phyloP scores from a whole-genome alignment of 176 grass and related monocot species.

The Saccharum spontaneum region DNA sequence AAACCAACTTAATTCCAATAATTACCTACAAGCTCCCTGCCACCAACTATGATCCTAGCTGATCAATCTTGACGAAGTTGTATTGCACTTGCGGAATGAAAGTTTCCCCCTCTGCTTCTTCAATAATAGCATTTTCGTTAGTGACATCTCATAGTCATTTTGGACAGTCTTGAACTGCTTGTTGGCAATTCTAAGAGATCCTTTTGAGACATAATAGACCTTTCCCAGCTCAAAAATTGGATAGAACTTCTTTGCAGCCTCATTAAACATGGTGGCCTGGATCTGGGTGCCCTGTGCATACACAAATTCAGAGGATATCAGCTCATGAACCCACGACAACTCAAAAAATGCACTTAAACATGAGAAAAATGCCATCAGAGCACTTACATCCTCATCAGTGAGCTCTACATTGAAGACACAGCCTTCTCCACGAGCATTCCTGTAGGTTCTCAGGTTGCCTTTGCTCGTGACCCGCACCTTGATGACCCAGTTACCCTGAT shows the following conservation, averaged over 20 bases:
- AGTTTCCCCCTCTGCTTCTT: conserved; percentile 80
- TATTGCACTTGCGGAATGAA: conserved; percentile 83
- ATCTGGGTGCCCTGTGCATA: conserved; percentile 90
- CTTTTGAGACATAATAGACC: conserved; percentile 95
- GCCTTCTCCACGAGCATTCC: conserved; percentile 88
- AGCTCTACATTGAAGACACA: conserved; percentile 94
- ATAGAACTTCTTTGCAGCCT: conserved; percentile 83
- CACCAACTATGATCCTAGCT: conserved; percentile 77
- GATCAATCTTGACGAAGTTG: conserved; percentile 86
- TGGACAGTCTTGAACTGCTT: conserved; percentile 93
- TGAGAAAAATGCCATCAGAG: background rate
- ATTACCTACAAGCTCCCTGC: conserved; percentile 86
- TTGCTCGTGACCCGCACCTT: conserved; percentile 96
- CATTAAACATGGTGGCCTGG: conserved; percentile 98
- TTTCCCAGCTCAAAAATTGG: conserved; percentile 84
- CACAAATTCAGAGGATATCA: background rate
- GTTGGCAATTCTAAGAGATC: conserved; percentile 83
- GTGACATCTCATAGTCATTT: conserved; percentile 96
- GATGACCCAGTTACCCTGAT: conserved; percentile 97
- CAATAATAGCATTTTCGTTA: conserved; percentile 84
- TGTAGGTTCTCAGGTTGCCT: conserved; percentile 80
- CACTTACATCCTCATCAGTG: conserved; percentile 95
- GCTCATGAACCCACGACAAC: background rate
- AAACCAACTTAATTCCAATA: background rate
- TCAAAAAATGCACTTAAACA: background rate